These are phyloP conservation scores for Leishmania arabica DNA, from an alignment of 208 protist genomes.

Conservation along the genomic window DNA sequence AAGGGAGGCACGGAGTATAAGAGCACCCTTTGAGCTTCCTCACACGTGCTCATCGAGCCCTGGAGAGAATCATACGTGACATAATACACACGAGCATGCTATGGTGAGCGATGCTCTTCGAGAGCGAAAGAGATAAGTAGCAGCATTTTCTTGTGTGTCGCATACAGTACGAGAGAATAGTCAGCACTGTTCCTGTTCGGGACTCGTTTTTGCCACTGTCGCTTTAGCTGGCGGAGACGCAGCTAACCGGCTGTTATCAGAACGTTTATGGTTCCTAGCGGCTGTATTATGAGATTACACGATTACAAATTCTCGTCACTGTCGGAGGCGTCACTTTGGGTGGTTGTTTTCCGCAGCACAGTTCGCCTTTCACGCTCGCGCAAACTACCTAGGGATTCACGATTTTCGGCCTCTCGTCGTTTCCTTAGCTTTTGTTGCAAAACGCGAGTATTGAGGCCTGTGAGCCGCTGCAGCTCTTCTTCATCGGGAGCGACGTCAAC, in stretches of 20 bases:
- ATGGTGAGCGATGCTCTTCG: not conserved
- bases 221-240: not conserved
- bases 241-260: not conserved
- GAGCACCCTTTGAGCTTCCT: not conserved
- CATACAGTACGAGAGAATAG: not conserved
- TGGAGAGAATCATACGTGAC: not conserved
- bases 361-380: slow-evolving; percentile 66
- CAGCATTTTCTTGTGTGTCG: not conserved
- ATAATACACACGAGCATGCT: not conserved
- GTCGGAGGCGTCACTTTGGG: slow-evolving; percentile 12
- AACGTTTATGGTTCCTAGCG: not conserved
- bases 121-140: too few relatives aligned
- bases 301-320: slow-evolving; percentile 26
- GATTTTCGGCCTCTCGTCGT: slow-evolving; percentile 26
- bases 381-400: slow-evolving; percentile 42
- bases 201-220: not conserved
- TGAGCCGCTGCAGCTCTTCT: slow-evolving; percentile 48
- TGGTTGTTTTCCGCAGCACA: slow-evolving; percentile 35
- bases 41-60: not conserved
- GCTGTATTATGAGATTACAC: not conserved
- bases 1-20: not conserved
- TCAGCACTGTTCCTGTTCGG: not conserved
- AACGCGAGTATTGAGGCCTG: slow-evolving; percentile 59
- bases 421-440: slow-evolving; percentile 38
- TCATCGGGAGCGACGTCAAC: slow-evolving; percentile 49